Evolutionary conservation across 2,329 filamentous ascomycete genomes (phyloP).

Genomic region (Diaporthe longicolla): DNA sequence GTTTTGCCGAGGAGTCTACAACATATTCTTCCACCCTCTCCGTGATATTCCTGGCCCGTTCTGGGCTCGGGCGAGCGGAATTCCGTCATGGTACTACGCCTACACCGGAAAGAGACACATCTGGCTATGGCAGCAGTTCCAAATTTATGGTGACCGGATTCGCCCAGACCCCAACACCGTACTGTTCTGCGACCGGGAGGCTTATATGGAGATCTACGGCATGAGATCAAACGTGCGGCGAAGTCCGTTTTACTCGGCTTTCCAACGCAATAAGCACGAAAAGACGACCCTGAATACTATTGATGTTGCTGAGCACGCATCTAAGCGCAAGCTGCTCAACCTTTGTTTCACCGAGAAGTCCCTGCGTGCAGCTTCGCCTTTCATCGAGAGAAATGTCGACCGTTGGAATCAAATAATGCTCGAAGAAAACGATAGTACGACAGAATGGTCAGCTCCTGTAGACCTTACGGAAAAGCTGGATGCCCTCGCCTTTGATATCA

Average conservation of each 20-base stretch:
- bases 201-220: slow-evolving; percentile 45
- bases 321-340: slow-evolving; percentile 45
- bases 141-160: slow-evolving; percentile 44
- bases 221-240: slow-evolving; percentile 46
- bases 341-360: slow-evolving; percentile 47
- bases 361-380: slow-evolving; percentile 41
- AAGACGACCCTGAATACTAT: slow-evolving; percentile 43
- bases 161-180: slow-evolving; percentile 44
- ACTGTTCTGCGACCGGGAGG: slow-evolving; percentile 44
- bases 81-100: slow-evolving; percentile 46
- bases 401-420: slow-evolving; percentile 46
- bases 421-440: slow-evolving; percentile 12
- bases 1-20: slow-evolving; percentile 41
- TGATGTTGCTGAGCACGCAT: slow-evolving; percentile 37
- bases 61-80: slow-evolving; percentile 44
- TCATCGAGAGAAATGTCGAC: slow-evolving; percentile 45
- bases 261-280: slow-evolving; percentile 18
- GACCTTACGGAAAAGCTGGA: too few species aligned
- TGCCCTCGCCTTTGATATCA: too few species aligned
- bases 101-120: slow-evolving; percentile 44
- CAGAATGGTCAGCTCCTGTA: slow-evolving; percentile 43
- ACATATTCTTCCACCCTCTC: slow-evolving; percentile 47
- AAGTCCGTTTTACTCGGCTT: slow-evolving; percentile 44
- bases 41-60: slow-evolving; percentile 46
- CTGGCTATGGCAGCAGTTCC: slow-evolving; percentile 46